These are phyloP conservation scores for Diospyros kaki DNA, from an alignment of 148 eudicot species.

Conservation along the genomic window DNA sequence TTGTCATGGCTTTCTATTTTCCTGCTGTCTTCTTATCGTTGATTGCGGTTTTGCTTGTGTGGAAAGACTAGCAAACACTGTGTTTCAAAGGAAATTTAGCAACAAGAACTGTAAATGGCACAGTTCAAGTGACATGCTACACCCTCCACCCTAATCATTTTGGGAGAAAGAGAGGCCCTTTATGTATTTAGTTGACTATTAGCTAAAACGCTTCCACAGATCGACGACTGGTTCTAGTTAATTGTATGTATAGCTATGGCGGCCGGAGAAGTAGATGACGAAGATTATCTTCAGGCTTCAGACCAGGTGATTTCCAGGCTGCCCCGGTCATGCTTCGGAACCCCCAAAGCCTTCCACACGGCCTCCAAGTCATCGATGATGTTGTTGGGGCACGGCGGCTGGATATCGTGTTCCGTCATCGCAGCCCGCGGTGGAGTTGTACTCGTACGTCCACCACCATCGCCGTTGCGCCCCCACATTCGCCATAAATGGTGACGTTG, in stretches of 20 bases:
- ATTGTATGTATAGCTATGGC: too few species aligned
- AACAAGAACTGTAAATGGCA: too few species aligned
- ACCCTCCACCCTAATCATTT: too few species aligned
- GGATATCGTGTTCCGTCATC: slow-evolving; percentile 16
- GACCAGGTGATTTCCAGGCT: background rate
- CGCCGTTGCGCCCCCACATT: slow-evolving; percentile 9
- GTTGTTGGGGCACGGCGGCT: slow-evolving; percentile 16
- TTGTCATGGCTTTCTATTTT: slow-evolving; percentile 4
- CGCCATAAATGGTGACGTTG: slow-evolving; percentile 6
- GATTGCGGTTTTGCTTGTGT: too few species aligned
- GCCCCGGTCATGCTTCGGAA: background rate
- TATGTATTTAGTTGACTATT: too few species aligned
- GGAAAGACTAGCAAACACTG: too few species aligned
- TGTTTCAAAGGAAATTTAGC: too few species aligned
- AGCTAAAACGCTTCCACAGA: too few species aligned
- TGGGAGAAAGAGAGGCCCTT: too few species aligned
- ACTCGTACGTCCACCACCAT: slow-evolving; percentile 19
- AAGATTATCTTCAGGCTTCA: background rate
- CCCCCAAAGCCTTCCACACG: background rate
- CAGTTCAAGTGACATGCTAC: too few species aligned
- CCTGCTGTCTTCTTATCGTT: background rate
- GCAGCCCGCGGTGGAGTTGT: slow-evolving; percentile 17
- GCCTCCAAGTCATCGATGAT: slow-evolving; percentile 13
- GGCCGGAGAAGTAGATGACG: too few species aligned
- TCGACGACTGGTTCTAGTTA: too few species aligned